Base-by-base conservation (phyloP, 1,139 yeast species). In the Candida pseudoviswanathii region DNA sequence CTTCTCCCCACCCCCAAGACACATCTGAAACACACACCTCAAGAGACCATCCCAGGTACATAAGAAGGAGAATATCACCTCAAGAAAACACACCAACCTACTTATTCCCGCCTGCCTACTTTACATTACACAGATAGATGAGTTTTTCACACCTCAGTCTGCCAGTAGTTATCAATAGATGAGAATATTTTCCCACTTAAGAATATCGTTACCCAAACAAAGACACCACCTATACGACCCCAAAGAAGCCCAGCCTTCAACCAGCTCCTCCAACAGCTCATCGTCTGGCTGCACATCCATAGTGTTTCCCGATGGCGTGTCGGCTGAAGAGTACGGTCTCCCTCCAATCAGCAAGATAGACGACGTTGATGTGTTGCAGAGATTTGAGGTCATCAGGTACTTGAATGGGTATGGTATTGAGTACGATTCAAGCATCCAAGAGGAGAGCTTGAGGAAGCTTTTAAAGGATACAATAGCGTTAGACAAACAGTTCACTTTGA, bases 331-430 rank as follows among this genome's bases (percentile, higher is more conserved):
- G 9, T 54, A 52, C 47, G 57, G 55, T 2, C 41, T 54, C 41
- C 53, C 54, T 11, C 50, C 54, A 27, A 49, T 54, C 4, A 44
- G 38, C 5, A 51, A 45, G 30, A 4, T 43, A 7, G 39, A 45
- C 3, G 57, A 54, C 38, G 46, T 54, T 32, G 54, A 54, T 34
- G 4, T 10, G 9, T 38, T 54, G 30, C 50, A 39, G 33, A 46
- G 51, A 42, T 54, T 54, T 41, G 57, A 54, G 43, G 51, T 52
- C 21, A 52, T 52, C 30, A 47, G 54, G 33, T 54, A 52, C 37
- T 45, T 54, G 8, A 52, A 52, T 27, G 57, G 51, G 9, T 52
- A 52, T 32, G 42, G 48, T 16, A 43, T 54, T 11, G 47, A 32
- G 10, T 49, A 49, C 40, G 44, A 48, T 21, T 29, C 31, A 3